phyloP scores from a whole-genome alignment of 2,329 filamentous ascomycete genomes.

The Colletotrichum sp. region DNA sequence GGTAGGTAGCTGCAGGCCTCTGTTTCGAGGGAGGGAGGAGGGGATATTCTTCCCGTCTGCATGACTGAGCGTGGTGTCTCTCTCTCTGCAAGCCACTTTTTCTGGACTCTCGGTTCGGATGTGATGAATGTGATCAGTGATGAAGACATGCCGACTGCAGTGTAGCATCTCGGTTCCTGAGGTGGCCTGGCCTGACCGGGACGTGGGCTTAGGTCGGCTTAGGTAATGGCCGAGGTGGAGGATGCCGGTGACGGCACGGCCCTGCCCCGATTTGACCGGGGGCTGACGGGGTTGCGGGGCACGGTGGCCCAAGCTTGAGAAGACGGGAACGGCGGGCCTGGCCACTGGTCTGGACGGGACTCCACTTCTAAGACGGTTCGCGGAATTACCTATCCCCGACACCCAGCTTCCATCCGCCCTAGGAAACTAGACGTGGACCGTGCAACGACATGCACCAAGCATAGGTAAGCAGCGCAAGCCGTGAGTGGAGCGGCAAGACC shows the following conservation, averaged over 20 bases:
- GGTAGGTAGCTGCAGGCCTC: neutral
- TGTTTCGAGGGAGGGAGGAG: neutral
- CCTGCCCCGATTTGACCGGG: constrained; percentile 4
- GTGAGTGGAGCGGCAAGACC: constrained; percentile 17
- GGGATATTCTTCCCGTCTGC: neutral
- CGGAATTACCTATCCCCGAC: neutral
- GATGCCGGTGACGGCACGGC: constrained; percentile 6
- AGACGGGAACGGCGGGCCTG: neutral
- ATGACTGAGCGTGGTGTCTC: neutral
- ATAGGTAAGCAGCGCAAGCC: neutral
- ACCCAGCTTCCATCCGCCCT: neutral
- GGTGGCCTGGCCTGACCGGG: neutral
- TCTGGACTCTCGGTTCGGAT: neutral
- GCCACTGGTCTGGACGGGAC: neutral
- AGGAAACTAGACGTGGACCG: neutral
- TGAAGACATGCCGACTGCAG: neutral
- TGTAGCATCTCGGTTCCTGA: neutral
- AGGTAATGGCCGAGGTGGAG: constrained; percentile 2
- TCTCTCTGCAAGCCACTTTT: neutral
- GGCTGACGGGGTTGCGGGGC: neutral
- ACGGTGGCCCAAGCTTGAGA: neutral
- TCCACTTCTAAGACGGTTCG: neutral
- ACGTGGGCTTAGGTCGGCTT: neutral
- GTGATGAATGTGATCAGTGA: neutral
- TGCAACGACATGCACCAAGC: neutral